Base-by-base conservation (phyloP, 169 alveolate species). In the Babesia bovis region DNA sequence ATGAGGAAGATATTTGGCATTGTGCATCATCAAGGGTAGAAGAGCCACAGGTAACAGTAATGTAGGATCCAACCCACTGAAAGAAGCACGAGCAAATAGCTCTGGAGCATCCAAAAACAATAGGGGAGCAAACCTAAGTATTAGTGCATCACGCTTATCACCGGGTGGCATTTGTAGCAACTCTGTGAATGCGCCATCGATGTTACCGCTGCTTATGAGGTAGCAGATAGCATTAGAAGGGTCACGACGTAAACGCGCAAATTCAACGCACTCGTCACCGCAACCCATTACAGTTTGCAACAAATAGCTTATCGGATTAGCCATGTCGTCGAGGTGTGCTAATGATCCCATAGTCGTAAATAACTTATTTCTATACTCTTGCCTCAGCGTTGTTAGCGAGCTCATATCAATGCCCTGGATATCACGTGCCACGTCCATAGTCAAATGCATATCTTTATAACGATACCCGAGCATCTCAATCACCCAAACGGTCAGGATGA, bases 221-320 rank as follows among this genome's bases (percentile, higher is more conserved):
- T 81, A 45, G 42, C 75, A 71, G 40, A 81, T 41, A 13, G 61
- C 65, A 41, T 60, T 70, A 25, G 72, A 36, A n/a, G 38, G 44
- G 40, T 81, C 88, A 36, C 63, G 57, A 35, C 84, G 55, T 40
- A 81, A 50, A 15, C 55, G 26, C 17, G 88, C 83, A 52, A 59
- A 81, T 10, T 81, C 84, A 33, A 81, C 76, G 40, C 77, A 71
- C 49, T 81, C 83, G 36, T 59, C 84, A 4, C 57, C 82, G 50
- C 84, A 69, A 0, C 88, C 88, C 73, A 63, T 63, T 38, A 68
- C 47, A 3, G 83, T 81, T 55, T 81, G 88, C 23, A 81, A 50
- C 36, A 81, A 41, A 45, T 55, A 70, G 81, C 55, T 70, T 32
- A 81, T 81, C 33, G 84, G 73, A 40, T 83, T 26, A 25, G 58